Conservation (phyloP, 495 filamentous ascomycete genomes). For the Stereocaulon alpinum region DNA sequence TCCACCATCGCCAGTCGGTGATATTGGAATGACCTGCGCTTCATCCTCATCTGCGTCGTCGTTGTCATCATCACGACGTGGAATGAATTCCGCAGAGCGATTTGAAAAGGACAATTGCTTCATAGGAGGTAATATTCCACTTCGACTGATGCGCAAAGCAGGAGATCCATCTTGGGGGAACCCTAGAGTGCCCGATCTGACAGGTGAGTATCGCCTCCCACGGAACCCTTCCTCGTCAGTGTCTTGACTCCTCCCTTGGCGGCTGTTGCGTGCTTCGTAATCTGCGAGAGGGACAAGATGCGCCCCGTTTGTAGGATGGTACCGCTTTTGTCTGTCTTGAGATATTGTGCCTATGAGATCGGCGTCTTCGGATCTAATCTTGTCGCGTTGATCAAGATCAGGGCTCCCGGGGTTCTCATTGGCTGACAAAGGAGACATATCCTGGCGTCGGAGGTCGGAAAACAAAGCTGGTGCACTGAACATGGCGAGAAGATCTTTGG, state of each 20-base stretch:
- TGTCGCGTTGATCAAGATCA: background rate
- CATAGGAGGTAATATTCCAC: background rate
- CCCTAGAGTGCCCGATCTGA: constrained; percentile 5
- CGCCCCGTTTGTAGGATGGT: background rate
- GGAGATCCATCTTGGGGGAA: constrained; percentile 17
- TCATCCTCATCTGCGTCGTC: background rate
- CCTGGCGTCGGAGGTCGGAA: constrained; percentile 1
- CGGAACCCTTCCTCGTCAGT: constrained; percentile 8
- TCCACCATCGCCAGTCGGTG: constrained; percentile 13
- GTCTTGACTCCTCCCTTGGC: background rate
- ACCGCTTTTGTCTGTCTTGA: constrained; percentile 2
- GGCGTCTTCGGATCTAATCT: background rate
- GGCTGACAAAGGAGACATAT: background rate
- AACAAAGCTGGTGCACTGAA: constrained; percentile 3
- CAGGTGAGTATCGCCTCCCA: constrained; percentile 9
- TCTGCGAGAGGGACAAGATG: background rate
- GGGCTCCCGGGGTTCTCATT: background rate
- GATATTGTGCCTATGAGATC: constrained; percentile 6
- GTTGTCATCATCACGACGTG: background rate
- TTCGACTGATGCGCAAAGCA: constrained; percentile 9
- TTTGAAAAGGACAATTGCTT: constrained; percentile 4
- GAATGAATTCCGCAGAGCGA: background rate
- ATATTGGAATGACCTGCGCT: constrained; percentile 18
- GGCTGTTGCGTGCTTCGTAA: background rate
- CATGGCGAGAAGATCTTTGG: constrained; percentile 42